phyloP scores from a whole-genome alignment of 345 rosid genomes.

The Eucalyptus tenuipes region DNA sequence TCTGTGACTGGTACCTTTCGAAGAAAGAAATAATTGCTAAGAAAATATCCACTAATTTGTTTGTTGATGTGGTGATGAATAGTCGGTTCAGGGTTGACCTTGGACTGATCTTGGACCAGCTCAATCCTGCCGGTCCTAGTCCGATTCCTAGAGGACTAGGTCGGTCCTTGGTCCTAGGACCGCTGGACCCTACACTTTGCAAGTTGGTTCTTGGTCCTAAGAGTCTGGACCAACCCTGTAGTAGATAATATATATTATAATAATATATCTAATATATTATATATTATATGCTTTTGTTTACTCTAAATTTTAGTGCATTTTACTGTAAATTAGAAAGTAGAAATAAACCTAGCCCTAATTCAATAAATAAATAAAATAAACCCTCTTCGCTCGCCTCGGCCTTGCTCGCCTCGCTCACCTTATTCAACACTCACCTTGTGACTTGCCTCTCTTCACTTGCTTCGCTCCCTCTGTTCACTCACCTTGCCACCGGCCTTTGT shows the following conservation, averaged over 20 bases:
- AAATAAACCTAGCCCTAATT: too few relatives aligned
- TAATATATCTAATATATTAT: too few relatives aligned
- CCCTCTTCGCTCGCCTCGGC: too few relatives aligned
- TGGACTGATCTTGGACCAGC: fast-evolving
- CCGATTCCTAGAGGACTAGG: fast-evolving
- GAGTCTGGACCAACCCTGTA: neutral
- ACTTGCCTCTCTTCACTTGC: too few relatives aligned
- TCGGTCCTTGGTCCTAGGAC: fast-evolving
- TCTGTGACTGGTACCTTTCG: neutral
- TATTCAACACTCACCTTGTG: too few relatives aligned
- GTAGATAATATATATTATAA: too few relatives aligned
- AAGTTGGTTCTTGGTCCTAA: fast-evolving
- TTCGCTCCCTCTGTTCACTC: fast-evolving
- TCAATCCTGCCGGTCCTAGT: fast-evolving
- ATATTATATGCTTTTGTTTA: too few relatives aligned
- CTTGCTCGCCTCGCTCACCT: too few relatives aligned
- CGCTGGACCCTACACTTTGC: fast-evolving
- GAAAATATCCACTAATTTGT: neutral
- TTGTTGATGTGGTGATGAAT: neutral
- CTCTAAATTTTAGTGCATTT: fast-evolving
- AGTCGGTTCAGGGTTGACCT: fast-evolving
- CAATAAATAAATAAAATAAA: too few relatives aligned
- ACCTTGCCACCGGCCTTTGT: too few relatives aligned
- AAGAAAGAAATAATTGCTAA: neutral
- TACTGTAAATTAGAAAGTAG: too few relatives aligned